Base-by-base conservation (phyloP, 2,329 filamentous ascomycete genomes). In the Calonectria naviculata region DNA sequence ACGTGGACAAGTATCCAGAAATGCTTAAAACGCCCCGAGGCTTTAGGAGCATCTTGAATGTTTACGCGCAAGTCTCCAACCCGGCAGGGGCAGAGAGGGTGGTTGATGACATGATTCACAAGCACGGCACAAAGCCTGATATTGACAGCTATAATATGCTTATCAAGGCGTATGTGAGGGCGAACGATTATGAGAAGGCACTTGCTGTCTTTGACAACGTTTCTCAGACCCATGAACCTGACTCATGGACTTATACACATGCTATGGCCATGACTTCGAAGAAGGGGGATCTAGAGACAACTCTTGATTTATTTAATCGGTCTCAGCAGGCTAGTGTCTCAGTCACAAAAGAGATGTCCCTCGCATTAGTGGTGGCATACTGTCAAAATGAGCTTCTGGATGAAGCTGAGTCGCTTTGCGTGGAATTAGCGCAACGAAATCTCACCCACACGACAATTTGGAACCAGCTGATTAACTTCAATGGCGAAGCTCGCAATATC, bases 381-480 rank as follows among this genome's bases (percentile, higher is more conserved):
- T 91, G 92, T 47, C 78, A 77, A 65, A 84, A 84, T 54, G 79
- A 81, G 12, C 78, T 80, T 3, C 72, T 84, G 9, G 38, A 74
- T 19, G 84, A 85, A 42, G 85, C 84, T 0, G 80, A 84, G 68
- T 76, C 74, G n/a, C 78, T 85, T 29, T 84, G 81, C 52, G 63
- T 88, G 60, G 88, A 89, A 52, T 87, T 91, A 36, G 84, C 91
- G 26, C 81, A 83, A 15, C 85, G 87, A 71, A 83, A 86, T 21
- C 87, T 90, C 1, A 84, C 87, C 2, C 83, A 82, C 26, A 91
- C 91, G 2, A 85, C 87, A 36, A 90, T 95, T 78, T 98, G 94
- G 94, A 98, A 98, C 79, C 87, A 90, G 65, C 83, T 98, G 36
- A 85, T 98, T 5, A 87, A 89, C 67, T 90, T 93, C 71, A 89